phyloP scores from a whole-genome alignment of 257 asterid genomes.

The Capsicum baccatum region DNA sequence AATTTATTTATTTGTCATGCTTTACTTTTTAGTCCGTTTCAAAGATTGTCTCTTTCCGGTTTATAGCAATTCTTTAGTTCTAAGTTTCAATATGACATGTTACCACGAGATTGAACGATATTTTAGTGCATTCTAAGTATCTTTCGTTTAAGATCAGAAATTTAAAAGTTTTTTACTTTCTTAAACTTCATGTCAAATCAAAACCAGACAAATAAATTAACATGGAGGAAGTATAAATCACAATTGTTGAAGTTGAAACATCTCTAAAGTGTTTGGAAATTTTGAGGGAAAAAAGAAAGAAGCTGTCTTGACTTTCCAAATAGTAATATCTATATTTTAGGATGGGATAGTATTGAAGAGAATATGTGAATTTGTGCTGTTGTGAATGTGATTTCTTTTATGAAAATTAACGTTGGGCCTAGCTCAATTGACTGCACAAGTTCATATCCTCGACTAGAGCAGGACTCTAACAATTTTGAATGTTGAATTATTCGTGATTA shows the following conservation, averaged over 20 bases:
- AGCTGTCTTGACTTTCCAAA: background rate
- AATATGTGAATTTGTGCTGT: background rate
- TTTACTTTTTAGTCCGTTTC: background rate
- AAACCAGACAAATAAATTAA: no score
- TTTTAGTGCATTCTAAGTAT: no score
- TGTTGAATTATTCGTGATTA: background rate
- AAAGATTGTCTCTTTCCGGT: background rate
- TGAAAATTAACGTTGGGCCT: background rate
- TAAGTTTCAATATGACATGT: no score
- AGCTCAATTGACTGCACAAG: background rate
- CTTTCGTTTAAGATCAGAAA: no score
- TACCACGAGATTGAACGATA: no score
- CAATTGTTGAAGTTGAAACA: background rate
- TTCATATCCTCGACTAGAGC: background rate
- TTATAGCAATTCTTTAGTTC: background rate
- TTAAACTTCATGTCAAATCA: no score
- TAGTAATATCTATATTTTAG: background rate
- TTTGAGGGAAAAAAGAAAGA: background rate
- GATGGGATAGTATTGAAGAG: constrained; percentile 6
- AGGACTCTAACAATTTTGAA: background rate
- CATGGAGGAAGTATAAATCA: background rate
- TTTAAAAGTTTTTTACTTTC: no score
- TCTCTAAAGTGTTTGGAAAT: background rate
- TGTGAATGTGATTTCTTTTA: background rate
- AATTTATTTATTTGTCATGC: background rate